Evolutionary conservation across 371 early-diverging fungal species (phyloP), one percentile per base, ranked within the genome.

Genomic region (Syncephalastrum monosporum): DNA sequence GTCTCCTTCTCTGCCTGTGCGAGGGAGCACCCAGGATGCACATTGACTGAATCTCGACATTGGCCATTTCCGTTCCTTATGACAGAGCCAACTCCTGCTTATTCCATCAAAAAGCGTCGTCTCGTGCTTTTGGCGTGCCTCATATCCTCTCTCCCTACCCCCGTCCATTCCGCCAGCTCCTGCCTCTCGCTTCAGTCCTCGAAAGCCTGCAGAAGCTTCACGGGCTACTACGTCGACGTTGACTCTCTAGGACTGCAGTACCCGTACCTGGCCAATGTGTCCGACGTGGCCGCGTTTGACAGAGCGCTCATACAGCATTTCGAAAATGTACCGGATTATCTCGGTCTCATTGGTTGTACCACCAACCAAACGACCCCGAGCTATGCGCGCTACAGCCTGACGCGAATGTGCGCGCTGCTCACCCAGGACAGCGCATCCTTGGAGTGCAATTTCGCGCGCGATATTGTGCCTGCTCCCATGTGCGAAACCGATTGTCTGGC

Each of bases 371-470:
- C 53, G 33, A 56, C 52, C 53, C 50, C 63, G 29, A 57, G 55
- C 1, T 75, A 75, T 55, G 68, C 72, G 47, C 72, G 75, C 12
- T 75, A 75, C 49, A 65, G 69, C 7, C 45, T 75, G 5, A 67
- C 72, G 12, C 48, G 57, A 14, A 42, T 71, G 19, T 75, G 75
- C 50, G 67, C 69, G 38, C 48, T 42, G 2, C 55, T 75, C 47
- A 57, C 72, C 16, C 67, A 71, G 25, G 59, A 69, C 25, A 42
- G 43, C 38, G 51, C 57, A 41, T 71, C 69, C 4, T 42, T 64
- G 33, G 55, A 67, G 15, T 75, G 75, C 48, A 75, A 69, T 42
- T 60, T 47, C 8, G 49, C 57, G 14, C 50, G 57, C 25, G 50
- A 51, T 5, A 42, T 69, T 17, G 46, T 33, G 2, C 69, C 75